These are phyloP conservation scores for Suillus tomentosus DNA, from an alignment of 768 basidiomycete species.

Conservation along the genomic window DNA sequence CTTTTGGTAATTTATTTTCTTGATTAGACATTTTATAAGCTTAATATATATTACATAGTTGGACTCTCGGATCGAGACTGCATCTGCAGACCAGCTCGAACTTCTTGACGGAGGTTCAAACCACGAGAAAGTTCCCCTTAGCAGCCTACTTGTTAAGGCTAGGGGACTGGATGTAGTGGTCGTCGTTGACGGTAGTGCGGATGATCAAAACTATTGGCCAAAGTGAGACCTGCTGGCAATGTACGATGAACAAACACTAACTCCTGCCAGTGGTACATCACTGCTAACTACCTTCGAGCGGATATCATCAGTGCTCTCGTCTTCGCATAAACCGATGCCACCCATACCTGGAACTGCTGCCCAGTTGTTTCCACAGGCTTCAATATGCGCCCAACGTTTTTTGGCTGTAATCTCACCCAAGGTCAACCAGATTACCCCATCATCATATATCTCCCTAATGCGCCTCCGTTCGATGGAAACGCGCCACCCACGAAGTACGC, in stretches of 20 bases:
- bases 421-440: slow-evolving; percentile 60
- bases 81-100: slow-evolving; percentile 52
- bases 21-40: too few relatives aligned
- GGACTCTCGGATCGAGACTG: slow-evolving; percentile 38
- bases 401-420: slow-evolving; percentile 66
- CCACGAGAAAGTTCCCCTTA: slow-evolving; percentile 68
- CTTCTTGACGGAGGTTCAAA: slow-evolving; percentile 76
- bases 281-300: slow-evolving; percentile 47
- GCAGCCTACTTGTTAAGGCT: slow-evolving; percentile 68
- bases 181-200: slow-evolving; percentile 68
- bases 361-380: slow-evolving; percentile 58
- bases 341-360: slow-evolving; percentile 55
- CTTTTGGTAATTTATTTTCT: neutral
- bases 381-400: slow-evolving; percentile 73
- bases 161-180: slow-evolving; percentile 75
- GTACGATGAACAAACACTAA: slow-evolving; percentile 1
- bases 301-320: slow-evolving; percentile 43
- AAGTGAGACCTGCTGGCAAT: slow-evolving; percentile 46
- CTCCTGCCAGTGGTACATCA: slow-evolving; percentile 50
- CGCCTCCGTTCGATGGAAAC: slow-evolving; percentile 65
- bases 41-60: too few relatives aligned
- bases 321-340: slow-evolving; percentile 63
- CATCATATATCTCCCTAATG: slow-evolving; percentile 69
- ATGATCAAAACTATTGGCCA: slow-evolving; percentile 62
- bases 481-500: slow-evolving; percentile 68